phyloP scores from a whole-genome alignment of 2,329 filamentous ascomycete genomes.

The Pseudocercospora fuligena region DNA sequence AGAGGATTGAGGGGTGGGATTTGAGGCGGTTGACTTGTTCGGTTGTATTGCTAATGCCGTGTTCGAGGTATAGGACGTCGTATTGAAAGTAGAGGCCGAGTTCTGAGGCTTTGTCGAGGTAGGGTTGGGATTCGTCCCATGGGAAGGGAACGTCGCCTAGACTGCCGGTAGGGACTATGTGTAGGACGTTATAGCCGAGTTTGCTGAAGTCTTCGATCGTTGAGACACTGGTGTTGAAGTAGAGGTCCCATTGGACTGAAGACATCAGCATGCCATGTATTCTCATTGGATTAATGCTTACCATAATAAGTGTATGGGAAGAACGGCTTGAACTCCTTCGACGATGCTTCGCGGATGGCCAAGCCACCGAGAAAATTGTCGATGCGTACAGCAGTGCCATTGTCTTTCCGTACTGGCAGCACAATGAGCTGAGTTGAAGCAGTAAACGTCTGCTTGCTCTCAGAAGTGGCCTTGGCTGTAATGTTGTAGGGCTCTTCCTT shows the following conservation, averaged over 20 bases:
- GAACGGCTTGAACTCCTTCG: conserved; percentile 42
- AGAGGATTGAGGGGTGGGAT: conserved; percentile 44
- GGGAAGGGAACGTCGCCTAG: conserved; percentile 44
- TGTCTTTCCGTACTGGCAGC: conserved; percentile 46
- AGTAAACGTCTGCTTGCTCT: conserved; percentile 42
- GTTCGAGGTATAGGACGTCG: conserved; percentile 48
- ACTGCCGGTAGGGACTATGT: conserved; percentile 40
- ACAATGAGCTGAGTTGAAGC: conserved; percentile 44
- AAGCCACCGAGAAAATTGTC: conserved; percentile 53
- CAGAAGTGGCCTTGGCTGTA: conserved; percentile 40
- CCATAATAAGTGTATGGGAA: conserved; percentile 54
- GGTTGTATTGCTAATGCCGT: conserved; percentile 44
- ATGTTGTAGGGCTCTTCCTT: conserved; percentile 41
- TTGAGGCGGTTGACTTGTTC: conserved; percentile 43
- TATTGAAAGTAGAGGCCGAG: conserved; percentile 54
- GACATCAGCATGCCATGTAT: too few relatives aligned
- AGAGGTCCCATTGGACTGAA: conserved; percentile 42
- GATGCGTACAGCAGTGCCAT: conserved; percentile 50
- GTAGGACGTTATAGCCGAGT: conserved; percentile 53
- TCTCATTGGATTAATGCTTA: neutral
- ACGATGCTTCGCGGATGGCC: conserved; percentile 43
- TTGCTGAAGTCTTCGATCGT: conserved; percentile 45
- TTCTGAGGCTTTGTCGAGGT: conserved; percentile 49
- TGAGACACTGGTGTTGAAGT: conserved; percentile 37
- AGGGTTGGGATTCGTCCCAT: conserved; percentile 44